Conservation (phyloP, 202 grass and related monocot genomes). For the Hordeum pubiflorum region DNA sequence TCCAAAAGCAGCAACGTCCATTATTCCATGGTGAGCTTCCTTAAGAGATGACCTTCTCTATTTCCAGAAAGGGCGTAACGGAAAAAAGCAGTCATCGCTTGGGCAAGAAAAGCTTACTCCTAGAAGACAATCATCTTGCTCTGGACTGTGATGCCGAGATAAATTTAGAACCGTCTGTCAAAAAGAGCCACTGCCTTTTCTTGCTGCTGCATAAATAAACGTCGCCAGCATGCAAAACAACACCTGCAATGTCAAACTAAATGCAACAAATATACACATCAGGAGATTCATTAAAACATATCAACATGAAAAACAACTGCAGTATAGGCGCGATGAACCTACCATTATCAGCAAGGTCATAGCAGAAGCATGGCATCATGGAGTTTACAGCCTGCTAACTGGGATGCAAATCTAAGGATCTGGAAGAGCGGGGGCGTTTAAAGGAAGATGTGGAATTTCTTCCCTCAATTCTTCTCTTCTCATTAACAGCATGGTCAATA, state of each 20-base stretch:
- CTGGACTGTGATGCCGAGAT: constrained; percentile 27
- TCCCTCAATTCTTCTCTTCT: constrained; percentile 53
- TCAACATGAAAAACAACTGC: background rate
- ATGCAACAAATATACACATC: constrained; percentile 35
- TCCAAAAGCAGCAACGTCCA: background rate
- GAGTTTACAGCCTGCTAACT: constrained; percentile 37
- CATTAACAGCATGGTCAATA: constrained; percentile 24
- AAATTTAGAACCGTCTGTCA: constrained; percentile 61
- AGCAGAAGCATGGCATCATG: constrained; percentile 37
- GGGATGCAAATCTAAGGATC: constrained; percentile 46
- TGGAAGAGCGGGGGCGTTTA: constrained; percentile 78
- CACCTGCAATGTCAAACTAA: constrained; percentile 78
- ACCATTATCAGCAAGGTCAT: constrained; percentile 30
- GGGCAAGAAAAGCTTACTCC: constrained; percentile 64
- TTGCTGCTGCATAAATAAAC: constrained; percentile 52
- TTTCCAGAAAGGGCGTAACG: constrained; percentile 46
- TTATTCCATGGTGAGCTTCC: background rate
- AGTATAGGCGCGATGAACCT: constrained; percentile 61
- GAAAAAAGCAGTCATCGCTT: constrained; percentile 54
- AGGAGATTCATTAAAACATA: background rate
- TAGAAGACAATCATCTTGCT: constrained; percentile 47
- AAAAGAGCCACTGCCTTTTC: constrained; percentile 85
- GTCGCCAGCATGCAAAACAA: constrained; percentile 64
- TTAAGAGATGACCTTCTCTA: constrained; percentile 49
- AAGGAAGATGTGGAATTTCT: constrained; percentile 60